These are phyloP conservation scores for Mollisia scopiformis DNA, from an alignment of 2,329 filamentous ascomycete genomes.

Conservation along the genomic window DNA sequence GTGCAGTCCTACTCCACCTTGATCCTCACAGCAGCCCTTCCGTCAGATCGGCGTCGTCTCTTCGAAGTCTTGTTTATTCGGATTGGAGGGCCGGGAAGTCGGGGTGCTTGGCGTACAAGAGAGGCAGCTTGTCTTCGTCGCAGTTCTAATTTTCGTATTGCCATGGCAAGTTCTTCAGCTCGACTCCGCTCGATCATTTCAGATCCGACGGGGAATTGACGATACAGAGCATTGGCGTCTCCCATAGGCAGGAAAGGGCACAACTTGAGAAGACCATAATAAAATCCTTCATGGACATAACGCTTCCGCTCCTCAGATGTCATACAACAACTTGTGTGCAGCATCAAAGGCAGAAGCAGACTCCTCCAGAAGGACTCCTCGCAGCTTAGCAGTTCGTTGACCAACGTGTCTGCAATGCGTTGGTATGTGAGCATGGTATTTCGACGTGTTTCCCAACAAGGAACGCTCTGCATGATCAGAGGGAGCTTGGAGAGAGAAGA, in stretches of 20 bases:
- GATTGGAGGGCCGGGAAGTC: not conserved
- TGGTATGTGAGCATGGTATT: not conserved
- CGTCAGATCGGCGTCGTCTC: not conserved
- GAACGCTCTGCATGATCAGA: not conserved
- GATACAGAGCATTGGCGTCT: not conserved
- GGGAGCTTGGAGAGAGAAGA: not conserved
- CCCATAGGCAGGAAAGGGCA: not conserved
- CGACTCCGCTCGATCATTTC: not conserved
- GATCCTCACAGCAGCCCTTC: not conserved
- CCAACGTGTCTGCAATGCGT: not conserved
- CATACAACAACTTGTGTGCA: not conserved
- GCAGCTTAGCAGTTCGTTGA: not conserved
- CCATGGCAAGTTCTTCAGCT: not conserved
- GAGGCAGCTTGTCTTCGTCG: not conserved
- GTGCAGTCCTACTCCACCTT: no score
- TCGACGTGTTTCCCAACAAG: not conserved
- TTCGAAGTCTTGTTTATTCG: not conserved
- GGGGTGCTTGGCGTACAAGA: not conserved
- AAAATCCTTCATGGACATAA: constrained; percentile 1
- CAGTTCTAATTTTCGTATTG: not conserved
- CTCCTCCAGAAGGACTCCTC: not conserved
- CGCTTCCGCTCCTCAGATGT: not conserved
- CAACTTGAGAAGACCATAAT: not conserved
- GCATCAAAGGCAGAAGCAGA: not conserved
- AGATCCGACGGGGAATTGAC: not conserved